Base-by-base conservation (phyloP, 257 asterid species). In the Solanum paucissectum region DNA sequence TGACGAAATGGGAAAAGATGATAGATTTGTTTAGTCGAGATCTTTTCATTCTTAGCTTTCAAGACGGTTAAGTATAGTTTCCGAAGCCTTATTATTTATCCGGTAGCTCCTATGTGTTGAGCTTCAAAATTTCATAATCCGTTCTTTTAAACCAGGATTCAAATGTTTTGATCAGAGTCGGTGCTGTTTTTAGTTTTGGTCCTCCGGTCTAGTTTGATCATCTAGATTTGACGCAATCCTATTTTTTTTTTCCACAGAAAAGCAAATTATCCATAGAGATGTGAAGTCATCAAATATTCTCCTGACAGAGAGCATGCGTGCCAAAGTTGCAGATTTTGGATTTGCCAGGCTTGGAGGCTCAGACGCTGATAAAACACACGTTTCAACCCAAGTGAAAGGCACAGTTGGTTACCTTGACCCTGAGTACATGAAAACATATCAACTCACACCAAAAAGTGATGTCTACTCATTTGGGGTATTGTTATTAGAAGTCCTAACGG, bases 231-330 rank as follows among this genome's bases (percentile, higher is more conserved):
- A 69, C 7, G 12, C 64, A 33, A 75, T 55, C 42, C 25, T 84
- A 25, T 55, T 88, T 87, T 44, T 72, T 79, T 71, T 71, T 89
- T 49, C 81, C 86, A 84, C 93, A 98, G 99, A 94, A 93, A 97
- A 96, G 95, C 99, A 94, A 93, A 97, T 97, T 52, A 97, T 97
- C 92, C 99, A 97, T 92, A 92, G 99, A 92, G 99, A 97, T 89
- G 96, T 97, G 1, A 97, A 97, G 95, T 96, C 99, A 60, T 97
- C 99, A 27, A 97, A 97, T 87, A 95, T 97, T 87, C 98, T 97
- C 87, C 91, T 97, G 90, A 97, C 98, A 3, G 99, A 97, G 69
- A 93, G 97, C 92, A 90, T 95, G 94, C 93, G 95, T 88, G 98
- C 98, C 83, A 97, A 96, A 89, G 99, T 97, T 81, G 98, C 99